Evolutionary conservation across 331 rosid genomes (phyloP), one percentile per base, ranked within the genome.

Genomic region (Erythrophleum ivorense): DNA sequence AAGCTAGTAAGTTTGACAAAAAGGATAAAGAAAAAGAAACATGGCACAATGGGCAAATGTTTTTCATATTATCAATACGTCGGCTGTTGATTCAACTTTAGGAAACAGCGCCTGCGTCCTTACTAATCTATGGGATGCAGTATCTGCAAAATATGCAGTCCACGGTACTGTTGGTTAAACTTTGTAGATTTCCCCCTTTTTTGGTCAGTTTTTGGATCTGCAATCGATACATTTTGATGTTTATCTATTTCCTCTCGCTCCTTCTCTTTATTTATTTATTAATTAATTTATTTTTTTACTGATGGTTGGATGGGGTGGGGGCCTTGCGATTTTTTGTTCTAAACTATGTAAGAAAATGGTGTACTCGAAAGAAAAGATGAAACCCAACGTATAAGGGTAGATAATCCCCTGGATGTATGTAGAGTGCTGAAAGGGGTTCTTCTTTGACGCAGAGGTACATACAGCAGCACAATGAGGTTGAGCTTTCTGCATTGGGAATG

Each of bases 401-500:
- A 73, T 54, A 11, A 36, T 54, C 46, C 15, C 50, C n/a, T 18
- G 65, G 63, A 71, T 33, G 55, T 31, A 4, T 15, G 24, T 31
- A 29, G 50, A 57, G 64, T 43, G 69, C 78, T 81, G 40, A 66
- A n/a, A 81, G 46, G 57, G 54, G 67, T 31, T 82, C 36, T 73
- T 31, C 40, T 79, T 91, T 88, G 65, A 81, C 78, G 88, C 88
- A 95, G 99, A 93, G 98, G 90, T 95, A 95, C 69, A 91, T 95
- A 19, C 97, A 95, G 78, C 99, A 93, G 83, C 97, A 95, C 85
- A 83, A 91, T 79, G 99, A 93, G 90, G 99, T 95, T 66, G 99
- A 93, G 90, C 99, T 95, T 71, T 95, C 98, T 77, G 98, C 99
- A n/a, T 83, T 95, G 67, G 99, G 99, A 86, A 93, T 93, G 99